Evolutionary conservation across 1,284 basidiomycete species (phyloP).

Genomic region (Trichosporon sp.): DNA sequence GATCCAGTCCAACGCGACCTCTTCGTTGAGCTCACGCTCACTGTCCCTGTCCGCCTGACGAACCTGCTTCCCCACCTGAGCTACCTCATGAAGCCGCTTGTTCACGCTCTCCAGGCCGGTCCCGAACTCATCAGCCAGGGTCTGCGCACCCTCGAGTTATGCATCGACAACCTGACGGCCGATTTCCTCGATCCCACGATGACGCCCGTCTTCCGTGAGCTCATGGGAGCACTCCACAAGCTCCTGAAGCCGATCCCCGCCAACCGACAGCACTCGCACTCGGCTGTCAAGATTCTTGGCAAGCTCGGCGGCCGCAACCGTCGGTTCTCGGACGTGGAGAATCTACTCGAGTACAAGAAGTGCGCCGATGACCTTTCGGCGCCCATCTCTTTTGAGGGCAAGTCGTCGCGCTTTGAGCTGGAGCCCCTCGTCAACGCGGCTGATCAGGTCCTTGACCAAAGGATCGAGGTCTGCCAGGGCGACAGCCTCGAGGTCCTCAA

Average conservation of each 20-base stretch:
- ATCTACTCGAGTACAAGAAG: slow-evolving; percentile 66
- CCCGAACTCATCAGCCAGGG: slow-evolving; percentile 93
- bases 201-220: slow-evolving; percentile 82
- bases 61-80: slow-evolving; percentile 92
- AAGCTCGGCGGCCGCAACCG: slow-evolving; percentile 96
- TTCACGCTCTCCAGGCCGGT: slow-evolving; percentile 80
- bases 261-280: slow-evolving; percentile 87
- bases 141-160: slow-evolving; percentile 93
- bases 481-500: slow-evolving; percentile 78
- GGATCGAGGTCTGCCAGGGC: slow-evolving; percentile 60
- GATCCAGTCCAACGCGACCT: slow-evolving; percentile 70
- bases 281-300: slow-evolving; percentile 92
- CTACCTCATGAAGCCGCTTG: slow-evolving; percentile 95
- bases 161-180: slow-evolving; percentile 97
- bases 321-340: slow-evolving; percentile 76
- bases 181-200: slow-evolving; percentile 98
- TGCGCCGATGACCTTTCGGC: slow-evolving; percentile 66
- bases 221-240: slow-evolving; percentile 90
- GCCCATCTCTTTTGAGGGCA: slow-evolving; percentile 68
- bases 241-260: slow-evolving; percentile 87
- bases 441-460: slow-evolving; percentile 60
- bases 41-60: slow-evolving; percentile 90
- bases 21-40: slow-evolving; percentile 95
- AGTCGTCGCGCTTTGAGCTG: slow-evolving; percentile 65
- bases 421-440: slow-evolving; percentile 70